Evolutionary conservation across 331 rosid genomes (phyloP).

Genomic region (Telfairia occidentalis): DNA sequence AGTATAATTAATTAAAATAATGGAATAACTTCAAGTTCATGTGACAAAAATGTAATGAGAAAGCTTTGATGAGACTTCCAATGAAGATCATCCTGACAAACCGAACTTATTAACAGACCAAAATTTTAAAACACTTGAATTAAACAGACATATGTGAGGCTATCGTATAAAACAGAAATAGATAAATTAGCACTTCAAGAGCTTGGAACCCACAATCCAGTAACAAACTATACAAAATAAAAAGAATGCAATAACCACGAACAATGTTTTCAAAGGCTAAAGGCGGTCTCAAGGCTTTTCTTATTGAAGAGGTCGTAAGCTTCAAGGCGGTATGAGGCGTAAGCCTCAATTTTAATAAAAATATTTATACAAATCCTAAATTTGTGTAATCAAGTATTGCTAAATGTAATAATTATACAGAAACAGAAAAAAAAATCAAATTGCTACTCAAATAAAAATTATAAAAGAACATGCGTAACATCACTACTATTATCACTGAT

Average conservation of each 20-base stretch:
- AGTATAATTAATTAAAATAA: neutral
- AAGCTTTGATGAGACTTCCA: neutral
- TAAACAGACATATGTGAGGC: neutral
- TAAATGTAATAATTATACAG: too few species aligned
- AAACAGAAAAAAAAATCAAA: too few species aligned
- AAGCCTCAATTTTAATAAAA: too few species aligned
- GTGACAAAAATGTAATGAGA: neutral
- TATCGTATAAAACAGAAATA: neutral
- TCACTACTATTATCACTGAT: too few species aligned
- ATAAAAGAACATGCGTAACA: too few species aligned
- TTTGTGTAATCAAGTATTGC: too few species aligned
- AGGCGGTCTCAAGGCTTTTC: too few species aligned
- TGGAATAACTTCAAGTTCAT: neutral
- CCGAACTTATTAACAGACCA: neutral
- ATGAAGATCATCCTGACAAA: neutral
- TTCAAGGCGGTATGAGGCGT: too few species aligned
- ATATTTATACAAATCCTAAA: too few species aligned
- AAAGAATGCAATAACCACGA: neutral
- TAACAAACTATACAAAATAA: neutral
- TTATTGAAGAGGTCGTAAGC: too few species aligned
- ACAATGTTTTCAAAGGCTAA: too few species aligned
- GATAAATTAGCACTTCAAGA: neutral
- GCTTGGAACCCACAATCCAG: neutral
- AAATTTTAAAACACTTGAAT: neutral
- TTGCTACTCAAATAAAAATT: too few species aligned